Evolutionary conservation across 495 filamentous ascomycete genomes (phyloP).

Genomic region (Annulohypoxylon maeteangense): DNA sequence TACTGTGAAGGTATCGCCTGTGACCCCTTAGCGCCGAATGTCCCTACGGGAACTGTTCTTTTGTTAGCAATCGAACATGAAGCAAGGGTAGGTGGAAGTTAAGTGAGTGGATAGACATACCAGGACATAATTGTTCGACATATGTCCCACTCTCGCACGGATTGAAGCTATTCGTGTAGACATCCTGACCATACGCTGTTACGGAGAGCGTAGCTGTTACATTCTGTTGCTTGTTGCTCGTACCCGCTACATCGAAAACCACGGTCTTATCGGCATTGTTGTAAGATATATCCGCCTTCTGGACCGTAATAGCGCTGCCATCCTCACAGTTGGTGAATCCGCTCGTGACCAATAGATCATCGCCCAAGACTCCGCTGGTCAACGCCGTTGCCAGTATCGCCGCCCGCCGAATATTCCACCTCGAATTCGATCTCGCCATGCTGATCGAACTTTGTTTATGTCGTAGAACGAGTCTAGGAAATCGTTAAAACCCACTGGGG

Average conservation of each 20-base stretch:
- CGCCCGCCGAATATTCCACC: constrained; percentile 46
- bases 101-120: constrained; percentile 59
- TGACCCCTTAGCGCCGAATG: constrained; percentile 75
- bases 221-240: constrained; percentile 77
- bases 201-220: constrained; percentile 83
- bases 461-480: constrained; percentile 33
- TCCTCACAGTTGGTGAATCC: constrained; percentile 81
- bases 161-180: constrained; percentile 84
- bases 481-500: constrained; percentile 29
- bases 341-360: constrained; percentile 79
- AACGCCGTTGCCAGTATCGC: constrained; percentile 51
- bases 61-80: constrained; percentile 45
- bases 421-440: constrained; percentile 43
- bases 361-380: constrained; percentile 59
- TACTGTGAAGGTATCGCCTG: constrained; percentile 75
- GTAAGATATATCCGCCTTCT: constrained; percentile 81
- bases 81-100: not conserved
- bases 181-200: constrained; percentile 83
- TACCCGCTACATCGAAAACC: constrained; percentile 84
- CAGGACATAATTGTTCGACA: constrained; percentile 81
- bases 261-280: constrained; percentile 76
- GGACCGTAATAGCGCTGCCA: constrained; percentile 73
- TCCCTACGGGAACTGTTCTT: constrained; percentile 72
- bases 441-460: constrained; percentile 19
- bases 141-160: constrained; percentile 76